Conservation (phyloP, 306 rosid species). For the Pachyrhizus erosus region DNA sequence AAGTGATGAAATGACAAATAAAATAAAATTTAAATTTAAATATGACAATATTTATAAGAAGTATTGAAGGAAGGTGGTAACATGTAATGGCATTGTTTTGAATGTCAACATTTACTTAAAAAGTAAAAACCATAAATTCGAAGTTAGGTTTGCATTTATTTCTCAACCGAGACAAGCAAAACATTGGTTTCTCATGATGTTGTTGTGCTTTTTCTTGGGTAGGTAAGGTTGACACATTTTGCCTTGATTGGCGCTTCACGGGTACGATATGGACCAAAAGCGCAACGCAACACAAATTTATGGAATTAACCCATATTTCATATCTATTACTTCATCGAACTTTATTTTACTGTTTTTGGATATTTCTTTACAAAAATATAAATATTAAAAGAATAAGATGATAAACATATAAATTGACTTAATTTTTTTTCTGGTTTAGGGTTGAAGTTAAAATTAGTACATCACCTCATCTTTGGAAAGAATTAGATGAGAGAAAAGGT, state of each 20-base stretch:
- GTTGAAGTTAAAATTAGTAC: too few species aligned
- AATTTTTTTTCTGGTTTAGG: too few species aligned
- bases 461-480: too few species aligned
- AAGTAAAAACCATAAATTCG: neutral
- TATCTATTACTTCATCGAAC: too few species aligned
- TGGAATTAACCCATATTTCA: neutral
- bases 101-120: neutral
- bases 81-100: neutral
- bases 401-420: too few species aligned
- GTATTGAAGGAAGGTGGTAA: neutral
- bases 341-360: too few species aligned
- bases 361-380: too few species aligned
- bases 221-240: constrained; percentile 10
- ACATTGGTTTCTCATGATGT: constrained; percentile 27
- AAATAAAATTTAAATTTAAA: too few species aligned
- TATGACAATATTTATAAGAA: too few species aligned
- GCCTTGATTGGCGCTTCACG: constrained; percentile 18
- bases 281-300: neutral
- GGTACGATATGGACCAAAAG: neutral
- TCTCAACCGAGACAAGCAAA: neutral
- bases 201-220: neutral
- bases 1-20: too few species aligned
- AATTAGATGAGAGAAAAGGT: too few species aligned
- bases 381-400: too few species aligned
- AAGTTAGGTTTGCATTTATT: neutral